These are phyloP conservation scores for Poa annua DNA, from an alignment of 176 grass and related monocot species.

Conservation along the genomic window DNA sequence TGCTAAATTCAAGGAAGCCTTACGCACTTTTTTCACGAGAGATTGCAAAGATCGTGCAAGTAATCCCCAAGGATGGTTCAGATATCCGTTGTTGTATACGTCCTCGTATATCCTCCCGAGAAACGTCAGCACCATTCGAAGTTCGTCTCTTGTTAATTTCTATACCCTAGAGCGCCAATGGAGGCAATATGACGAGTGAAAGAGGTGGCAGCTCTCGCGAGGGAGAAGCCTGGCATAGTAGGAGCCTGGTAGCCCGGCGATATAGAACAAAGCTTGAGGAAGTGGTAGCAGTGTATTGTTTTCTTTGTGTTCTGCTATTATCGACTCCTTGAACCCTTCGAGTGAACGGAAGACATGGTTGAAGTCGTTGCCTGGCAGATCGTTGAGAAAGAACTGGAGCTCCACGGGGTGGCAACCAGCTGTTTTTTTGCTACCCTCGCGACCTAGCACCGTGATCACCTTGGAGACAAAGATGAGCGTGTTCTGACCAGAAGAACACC, in stretches of 20 bases:
- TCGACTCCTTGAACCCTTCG: not conserved
- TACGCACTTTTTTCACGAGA: not conserved
- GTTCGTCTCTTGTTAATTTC: not conserved
- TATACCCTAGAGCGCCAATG: constrained; percentile 47
- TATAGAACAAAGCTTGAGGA: not conserved
- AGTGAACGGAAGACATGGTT: constrained; percentile 52
- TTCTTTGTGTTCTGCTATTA: not conserved
- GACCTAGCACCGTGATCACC: not conserved
- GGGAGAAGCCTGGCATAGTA: constrained; percentile 59
- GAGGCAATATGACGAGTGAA: constrained; percentile 47
- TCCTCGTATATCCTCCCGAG: constrained; percentile 37
- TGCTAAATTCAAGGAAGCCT: not conserved
- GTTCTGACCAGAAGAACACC: constrained; percentile 49
- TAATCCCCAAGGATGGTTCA: not conserved
- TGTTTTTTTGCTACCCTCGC: no score
- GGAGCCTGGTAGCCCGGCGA: constrained; percentile 42
- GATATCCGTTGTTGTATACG: not conserved
- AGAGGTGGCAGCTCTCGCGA: constrained; percentile 46
- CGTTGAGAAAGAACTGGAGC: constrained; percentile 62
- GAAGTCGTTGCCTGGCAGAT: constrained; percentile 49
- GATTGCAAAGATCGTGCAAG: constrained; percentile 23
- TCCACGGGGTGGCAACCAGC: not conserved
- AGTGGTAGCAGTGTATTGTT: not conserved
- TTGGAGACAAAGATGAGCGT: constrained; percentile 22
- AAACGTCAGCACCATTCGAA: constrained; percentile 43